Base-by-base conservation (phyloP, 2,329 filamentous ascomycete species). In the Hypomyces perniciosus region DNA sequence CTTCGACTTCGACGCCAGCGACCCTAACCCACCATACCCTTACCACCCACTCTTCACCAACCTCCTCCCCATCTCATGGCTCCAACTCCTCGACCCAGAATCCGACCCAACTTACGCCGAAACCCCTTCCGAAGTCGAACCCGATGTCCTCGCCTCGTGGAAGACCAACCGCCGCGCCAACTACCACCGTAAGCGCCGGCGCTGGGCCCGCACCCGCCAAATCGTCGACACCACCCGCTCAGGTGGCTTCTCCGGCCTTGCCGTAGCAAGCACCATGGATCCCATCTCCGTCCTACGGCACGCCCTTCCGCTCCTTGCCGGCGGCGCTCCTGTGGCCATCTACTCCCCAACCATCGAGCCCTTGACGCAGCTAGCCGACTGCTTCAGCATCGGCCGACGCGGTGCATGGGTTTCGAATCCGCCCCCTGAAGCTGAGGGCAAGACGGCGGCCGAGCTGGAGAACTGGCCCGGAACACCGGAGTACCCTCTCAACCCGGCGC, bases 131-230 rank as follows among this genome's bases (percentile, higher is more conserved):
- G 64, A 71, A 0, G 73, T 85, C 1, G 61, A 82, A 0, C 73
- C 83, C 0, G 79, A 83, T 12, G 77, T 79, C 27, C 73, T 97
- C 2, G 73, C 80, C 0, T 71, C 77, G 1, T 84, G 86, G 79
- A 97, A 96, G 71, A 80, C 85, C 10, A 90, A 85, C 56, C 90
- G 91, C 51, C 80, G 91, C 33, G 87, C 87, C 29, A 85, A 84
- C 48, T 95, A 96, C 68, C 89, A 88, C 73, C 88, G 90, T 61
- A 99, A 99, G 74, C 83, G 88, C 12, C 79, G 89, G 43, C 80
- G 93, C 27, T 96, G 88, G 85, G 83, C 84, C 41, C 80, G 84
- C 37, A 81, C 84, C 6, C 83, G 79, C 26, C 75, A 80, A 44
- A 82, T 93, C 5, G 86, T 96, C 9, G 83, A 95, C 59, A 79